A percentile compares a stretch with the other conserved stretches of the same genome.
Conservation (phyloP, 2,329 filamentous ascomycete genomes). For the Calonectria fujianensis region DNA sequence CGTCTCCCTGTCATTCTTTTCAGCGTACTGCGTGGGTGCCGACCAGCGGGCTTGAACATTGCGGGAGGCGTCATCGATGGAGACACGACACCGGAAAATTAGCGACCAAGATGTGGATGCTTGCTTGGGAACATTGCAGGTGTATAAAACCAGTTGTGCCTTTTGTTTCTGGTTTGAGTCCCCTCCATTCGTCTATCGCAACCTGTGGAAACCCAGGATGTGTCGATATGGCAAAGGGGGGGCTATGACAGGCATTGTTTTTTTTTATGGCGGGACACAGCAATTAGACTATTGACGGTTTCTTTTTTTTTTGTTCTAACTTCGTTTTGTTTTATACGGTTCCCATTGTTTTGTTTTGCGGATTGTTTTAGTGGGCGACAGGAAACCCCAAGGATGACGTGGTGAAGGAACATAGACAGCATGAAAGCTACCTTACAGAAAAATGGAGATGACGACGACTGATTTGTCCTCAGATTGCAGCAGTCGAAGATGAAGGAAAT, state of each 20-base stretch:
- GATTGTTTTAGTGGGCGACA: conserved; percentile 36
- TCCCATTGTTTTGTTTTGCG: conserved; percentile 48
- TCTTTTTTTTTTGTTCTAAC: conserved; percentile 40
- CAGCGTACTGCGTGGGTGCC: conserved; percentile 37
- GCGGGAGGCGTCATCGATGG: conserved; percentile 35
- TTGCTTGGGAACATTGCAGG: conserved; percentile 46
- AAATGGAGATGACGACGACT: conserved; percentile 35
- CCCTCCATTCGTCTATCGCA: conserved; percentile 32
- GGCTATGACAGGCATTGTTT: conserved; percentile 54
- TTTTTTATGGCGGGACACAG: conserved; percentile 48
- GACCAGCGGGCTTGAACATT: conserved; percentile 29
- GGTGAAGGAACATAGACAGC: conserved; percentile 39
- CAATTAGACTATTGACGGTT: conserved; percentile 59
- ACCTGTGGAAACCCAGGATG: conserved; percentile 31
- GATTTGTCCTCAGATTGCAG: conserved; percentile 33
- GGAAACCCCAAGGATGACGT: conserved; percentile 44
- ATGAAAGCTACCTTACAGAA: conserved; percentile 34
- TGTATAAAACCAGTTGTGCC: conserved; percentile 45
- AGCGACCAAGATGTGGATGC: conserved; percentile 42
- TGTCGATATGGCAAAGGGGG: conserved; percentile 44
- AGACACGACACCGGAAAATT: conserved; percentile 34
- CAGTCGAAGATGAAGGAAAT: conserved; percentile 27
- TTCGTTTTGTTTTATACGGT: conserved; percentile 47
- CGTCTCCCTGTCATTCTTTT: conserved; percentile 39
- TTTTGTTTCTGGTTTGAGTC: conserved; percentile 47